Percentiles rank a stretch among this genome's conserved stretches.
Conservation (phyloP, 2,329 filamentous ascomycete genomes). For the Ophiostoma quercus region DNA sequence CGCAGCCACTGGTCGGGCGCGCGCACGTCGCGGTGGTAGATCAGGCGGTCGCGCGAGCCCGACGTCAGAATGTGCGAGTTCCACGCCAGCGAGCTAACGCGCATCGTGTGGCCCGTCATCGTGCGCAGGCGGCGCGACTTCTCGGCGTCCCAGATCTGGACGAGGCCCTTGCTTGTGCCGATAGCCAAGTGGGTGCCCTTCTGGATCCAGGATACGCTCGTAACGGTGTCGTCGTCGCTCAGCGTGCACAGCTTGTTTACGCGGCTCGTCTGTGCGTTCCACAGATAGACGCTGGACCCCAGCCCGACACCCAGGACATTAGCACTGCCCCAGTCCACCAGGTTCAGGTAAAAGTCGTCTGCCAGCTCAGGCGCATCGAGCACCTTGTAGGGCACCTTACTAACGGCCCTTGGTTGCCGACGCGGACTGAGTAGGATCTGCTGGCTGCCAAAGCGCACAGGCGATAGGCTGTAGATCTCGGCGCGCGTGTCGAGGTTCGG, state of each 20-base stretch:
- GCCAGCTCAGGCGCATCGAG: conserved; percentile 92
- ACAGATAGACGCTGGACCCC: conserved; percentile 93
- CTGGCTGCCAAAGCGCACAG: conserved; percentile 87
- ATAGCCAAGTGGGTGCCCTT: conserved; percentile 93
- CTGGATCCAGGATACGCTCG: conserved; percentile 97
- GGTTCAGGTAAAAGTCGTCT: conserved; percentile 95
- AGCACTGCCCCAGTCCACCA: conserved; percentile 95
- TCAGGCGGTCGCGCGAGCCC: conserved; percentile 85
- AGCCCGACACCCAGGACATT: conserved; percentile 91
- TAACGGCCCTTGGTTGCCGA: conserved; percentile 81
- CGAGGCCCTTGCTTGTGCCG: conserved; percentile 86
- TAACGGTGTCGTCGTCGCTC: conserved; percentile 79
- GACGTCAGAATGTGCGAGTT: conserved; percentile 97
- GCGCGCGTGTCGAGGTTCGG: conserved; percentile 84
- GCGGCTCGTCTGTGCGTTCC: conserved; percentile 86
- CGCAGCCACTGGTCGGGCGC: conserved; percentile 85
- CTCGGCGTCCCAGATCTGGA: conserved; percentile 97
- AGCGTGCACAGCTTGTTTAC: conserved; percentile 88
- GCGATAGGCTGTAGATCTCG: conserved; percentile 92
- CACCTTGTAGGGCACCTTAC: conserved; percentile 96
- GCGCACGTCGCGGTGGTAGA: conserved; percentile 92
- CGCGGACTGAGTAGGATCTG: conserved; percentile 87
- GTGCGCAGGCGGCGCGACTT: conserved; percentile 78
- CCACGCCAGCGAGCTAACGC: conserved; percentile 93
- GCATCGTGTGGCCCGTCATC: conserved; percentile 92